Conservation (phyloP, 305 asterid genomes). For the Rubia occidens region DNA sequence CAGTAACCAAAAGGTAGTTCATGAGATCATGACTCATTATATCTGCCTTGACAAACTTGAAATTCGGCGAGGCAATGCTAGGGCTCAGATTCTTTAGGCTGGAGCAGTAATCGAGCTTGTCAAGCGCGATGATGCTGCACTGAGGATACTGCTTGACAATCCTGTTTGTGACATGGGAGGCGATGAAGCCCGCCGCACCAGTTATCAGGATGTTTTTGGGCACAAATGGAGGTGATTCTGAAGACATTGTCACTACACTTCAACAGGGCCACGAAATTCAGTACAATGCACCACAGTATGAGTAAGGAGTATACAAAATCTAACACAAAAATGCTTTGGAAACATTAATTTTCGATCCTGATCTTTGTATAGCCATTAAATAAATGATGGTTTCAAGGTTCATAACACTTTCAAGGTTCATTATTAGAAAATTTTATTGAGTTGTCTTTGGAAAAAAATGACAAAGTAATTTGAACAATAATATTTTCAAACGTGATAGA, state of each 20-base stretch:
- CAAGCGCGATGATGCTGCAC: neutral
- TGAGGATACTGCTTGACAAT: neutral
- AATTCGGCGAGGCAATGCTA: neutral
- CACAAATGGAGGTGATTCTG: neutral
- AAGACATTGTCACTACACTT: neutral
- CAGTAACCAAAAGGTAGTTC: neutral
- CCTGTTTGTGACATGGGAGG: slow-evolving; percentile 7
- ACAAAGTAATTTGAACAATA: too few species aligned
- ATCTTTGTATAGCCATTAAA: too few species aligned
- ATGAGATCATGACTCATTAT: neutral
- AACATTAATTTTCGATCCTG: too few species aligned
- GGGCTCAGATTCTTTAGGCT: neutral
- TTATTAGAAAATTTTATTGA: too few species aligned
- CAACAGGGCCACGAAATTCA: neutral
- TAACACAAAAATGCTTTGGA: neutral
- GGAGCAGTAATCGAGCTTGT: slow-evolving; percentile 3
- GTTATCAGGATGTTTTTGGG: neutral
- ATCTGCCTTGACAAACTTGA: slow-evolving; percentile 3
- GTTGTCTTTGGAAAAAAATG: too few species aligned
- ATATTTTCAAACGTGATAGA: too few species aligned
- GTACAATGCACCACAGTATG: neutral
- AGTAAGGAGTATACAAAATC: neutral
- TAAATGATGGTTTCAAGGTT: too few species aligned
- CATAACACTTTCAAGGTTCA: too few species aligned
- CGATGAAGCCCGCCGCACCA: slow-evolving; percentile 1